Evolutionary conservation across 305 asterid species (phyloP).

Genomic region (Withania somnifera): DNA sequence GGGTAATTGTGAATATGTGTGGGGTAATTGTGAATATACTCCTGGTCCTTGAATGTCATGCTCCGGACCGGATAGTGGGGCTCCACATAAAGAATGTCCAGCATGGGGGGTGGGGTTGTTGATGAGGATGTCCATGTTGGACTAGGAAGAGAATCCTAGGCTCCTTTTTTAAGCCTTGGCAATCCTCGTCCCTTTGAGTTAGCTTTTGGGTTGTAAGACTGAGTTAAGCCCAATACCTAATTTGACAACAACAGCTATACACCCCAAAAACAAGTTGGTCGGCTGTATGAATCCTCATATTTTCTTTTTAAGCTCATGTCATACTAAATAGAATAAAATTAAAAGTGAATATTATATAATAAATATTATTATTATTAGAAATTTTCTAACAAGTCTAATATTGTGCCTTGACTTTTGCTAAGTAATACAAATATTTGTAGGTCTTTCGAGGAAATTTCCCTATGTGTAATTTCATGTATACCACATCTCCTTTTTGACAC

Average conservation of each 20-base stretch:
- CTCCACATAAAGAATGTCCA: no score
- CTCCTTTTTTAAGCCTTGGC: no score
- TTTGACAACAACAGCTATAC: not conserved
- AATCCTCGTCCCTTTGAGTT: no score
- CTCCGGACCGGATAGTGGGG: no score
- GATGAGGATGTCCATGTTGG: no score
- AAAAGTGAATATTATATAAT: not conserved
- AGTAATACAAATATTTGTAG: not conserved
- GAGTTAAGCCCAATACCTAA: no score
- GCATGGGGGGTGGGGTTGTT: no score
- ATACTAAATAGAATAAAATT: not conserved
- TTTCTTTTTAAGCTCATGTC: not conserved
- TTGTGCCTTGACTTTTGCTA: not conserved
- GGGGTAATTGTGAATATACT: no score
- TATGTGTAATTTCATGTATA: not conserved
- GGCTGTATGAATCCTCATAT: not conserved
- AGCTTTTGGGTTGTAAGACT: no score
- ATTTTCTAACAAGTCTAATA: not conserved
- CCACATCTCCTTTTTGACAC: not conserved
- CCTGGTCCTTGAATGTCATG: no score
- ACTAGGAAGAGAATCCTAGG: no score
- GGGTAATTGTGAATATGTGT: no score
- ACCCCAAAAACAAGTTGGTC: not conserved
- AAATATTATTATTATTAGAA: not conserved
- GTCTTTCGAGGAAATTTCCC: not conserved